These are phyloP conservation scores for Saccharomyces cerevisiae DNA, from an alignment of 805 yeast species.

Conservation along the genomic window DNA sequence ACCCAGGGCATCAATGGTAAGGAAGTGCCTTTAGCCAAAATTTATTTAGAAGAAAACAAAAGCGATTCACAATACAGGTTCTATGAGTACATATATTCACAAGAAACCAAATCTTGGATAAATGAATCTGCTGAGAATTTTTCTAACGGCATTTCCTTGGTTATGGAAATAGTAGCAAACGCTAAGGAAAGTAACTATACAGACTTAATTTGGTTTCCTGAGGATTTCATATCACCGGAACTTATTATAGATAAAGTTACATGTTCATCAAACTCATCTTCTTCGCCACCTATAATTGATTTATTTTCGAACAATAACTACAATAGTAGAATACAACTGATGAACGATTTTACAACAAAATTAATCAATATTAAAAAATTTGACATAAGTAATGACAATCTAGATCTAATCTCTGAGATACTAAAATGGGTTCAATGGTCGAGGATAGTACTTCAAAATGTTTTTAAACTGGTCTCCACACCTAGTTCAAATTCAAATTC, in stretches of 20 bases:
- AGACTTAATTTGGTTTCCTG: constrained; percentile 18
- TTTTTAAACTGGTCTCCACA: constrained; percentile 4
- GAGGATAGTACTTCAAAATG: constrained; percentile 8
- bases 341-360: constrained; percentile 26
- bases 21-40: constrained; percentile 14
- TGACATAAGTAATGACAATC: constrained; percentile 26
- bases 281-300: constrained; percentile 26
- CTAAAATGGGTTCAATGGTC: constrained; percentile 29
- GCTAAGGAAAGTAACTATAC: not conserved
- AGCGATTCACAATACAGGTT: constrained; percentile 17
- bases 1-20: constrained; percentile 1
- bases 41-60: constrained; percentile 18
- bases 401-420: constrained; percentile 22
- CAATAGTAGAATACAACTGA: constrained; percentile 10
- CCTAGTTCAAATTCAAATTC: not conserved
- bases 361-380: constrained; percentile 18
- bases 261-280: not conserved
- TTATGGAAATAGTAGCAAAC: constrained; percentile 18
- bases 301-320: constrained; percentile 9
- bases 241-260: constrained; percentile 9
- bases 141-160: constrained; percentile 22
- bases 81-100: constrained; percentile 22
- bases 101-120: constrained; percentile 19
- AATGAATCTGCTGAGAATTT: constrained; percentile 23
- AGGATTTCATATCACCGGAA: constrained; percentile 18